phyloP scores from a whole-genome alignment of 495 filamentous ascomycete species.

The Penicillium nucicola region DNA sequence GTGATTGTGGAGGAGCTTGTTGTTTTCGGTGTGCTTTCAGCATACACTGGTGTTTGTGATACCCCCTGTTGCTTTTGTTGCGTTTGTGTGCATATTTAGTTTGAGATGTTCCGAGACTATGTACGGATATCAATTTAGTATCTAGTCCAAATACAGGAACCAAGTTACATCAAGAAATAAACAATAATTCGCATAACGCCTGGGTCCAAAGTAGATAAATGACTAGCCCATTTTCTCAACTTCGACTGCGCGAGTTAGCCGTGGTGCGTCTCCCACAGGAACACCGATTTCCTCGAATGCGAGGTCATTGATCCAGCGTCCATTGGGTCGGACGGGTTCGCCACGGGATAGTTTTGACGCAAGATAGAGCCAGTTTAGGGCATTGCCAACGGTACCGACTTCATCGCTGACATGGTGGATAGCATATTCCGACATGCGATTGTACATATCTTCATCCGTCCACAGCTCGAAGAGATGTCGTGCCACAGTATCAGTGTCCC shows the following conservation, averaged over 20 bases:
- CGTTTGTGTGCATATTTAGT: background rate
- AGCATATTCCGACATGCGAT: slow-evolving; percentile 67
- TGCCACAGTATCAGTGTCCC: slow-evolving; percentile 71
- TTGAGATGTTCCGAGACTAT: background rate
- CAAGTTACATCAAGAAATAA: no score
- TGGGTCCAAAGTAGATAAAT: background rate
- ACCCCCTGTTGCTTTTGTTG: slow-evolving; percentile 14
- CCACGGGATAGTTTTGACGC: slow-evolving; percentile 58
- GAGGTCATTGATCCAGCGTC: slow-evolving; percentile 75
- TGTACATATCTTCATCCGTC: slow-evolving; percentile 60
- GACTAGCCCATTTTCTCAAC: slow-evolving; percentile 31
- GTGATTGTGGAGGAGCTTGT: slow-evolving; percentile 12
- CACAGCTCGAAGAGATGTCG: slow-evolving; percentile 66
- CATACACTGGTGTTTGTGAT: slow-evolving; percentile 16
- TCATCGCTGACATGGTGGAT: slow-evolving; percentile 70
- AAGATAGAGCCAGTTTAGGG: slow-evolving; percentile 74
- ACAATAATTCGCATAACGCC: no score
- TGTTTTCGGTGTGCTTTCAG: background rate
- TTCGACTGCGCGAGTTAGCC: slow-evolving; percentile 45
- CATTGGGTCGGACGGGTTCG: slow-evolving; percentile 46
- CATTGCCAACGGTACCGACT: slow-evolving; percentile 79
- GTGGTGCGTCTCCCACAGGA: slow-evolving; percentile 10
- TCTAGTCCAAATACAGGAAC: background rate
- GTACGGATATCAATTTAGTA: background rate
- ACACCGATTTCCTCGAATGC: slow-evolving; percentile 65